A percentile compares a stretch with the other conserved stretches of the same genome.
Evolutionary conservation across 2,329 filamentous ascomycete genomes (phyloP).

Genomic region (Aspergillus melleus): DNA sequence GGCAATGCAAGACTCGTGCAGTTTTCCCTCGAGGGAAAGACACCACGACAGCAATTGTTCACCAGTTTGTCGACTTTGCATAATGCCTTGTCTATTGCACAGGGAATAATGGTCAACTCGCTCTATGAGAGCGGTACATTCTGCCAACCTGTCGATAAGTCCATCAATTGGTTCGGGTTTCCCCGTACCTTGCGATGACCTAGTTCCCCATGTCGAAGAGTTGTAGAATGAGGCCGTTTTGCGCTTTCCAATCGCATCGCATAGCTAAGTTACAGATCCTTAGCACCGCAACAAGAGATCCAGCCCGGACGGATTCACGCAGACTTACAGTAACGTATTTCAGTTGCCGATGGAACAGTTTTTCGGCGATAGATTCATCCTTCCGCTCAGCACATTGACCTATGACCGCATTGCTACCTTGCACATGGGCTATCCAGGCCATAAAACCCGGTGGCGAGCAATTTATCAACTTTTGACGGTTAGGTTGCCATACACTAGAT

Average conservation of each 20-base stretch:
- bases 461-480: slow-evolving; percentile 19
- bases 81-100: not conserved
- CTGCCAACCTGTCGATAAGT: slow-evolving; percentile 17
- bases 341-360: slow-evolving; percentile 20
- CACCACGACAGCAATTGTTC: slow-evolving; percentile 13
- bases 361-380: slow-evolving; percentile 11
- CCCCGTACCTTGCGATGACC: not conserved
- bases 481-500: not conserved
- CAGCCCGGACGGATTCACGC: no score
- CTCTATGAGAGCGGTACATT: slow-evolving; percentile 19
- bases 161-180: slow-evolving; percentile 19
- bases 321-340: slow-evolving; percentile 22
- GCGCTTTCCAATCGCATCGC: slow-evolving; percentile 20
- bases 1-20: slow-evolving; percentile 11
- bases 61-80: slow-evolving; percentile 1
- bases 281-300: not conserved
- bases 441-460: slow-evolving; percentile 21
- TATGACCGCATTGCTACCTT: slow-evolving; percentile 21
- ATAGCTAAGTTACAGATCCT: slow-evolving; percentile 11
- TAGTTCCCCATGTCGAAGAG: slow-evolving; percentile 5
- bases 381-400: slow-evolving; percentile 8
- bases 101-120: slow-evolving; percentile 15
- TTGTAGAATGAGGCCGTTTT: slow-evolving; percentile 17
- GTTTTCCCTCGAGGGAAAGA: slow-evolving; percentile 12
- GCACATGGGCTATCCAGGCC: slow-evolving; percentile 24